phyloP scores from a whole-genome alignment of 2,329 filamentous ascomycete species.

The Cordyceps tenuipes region DNA sequence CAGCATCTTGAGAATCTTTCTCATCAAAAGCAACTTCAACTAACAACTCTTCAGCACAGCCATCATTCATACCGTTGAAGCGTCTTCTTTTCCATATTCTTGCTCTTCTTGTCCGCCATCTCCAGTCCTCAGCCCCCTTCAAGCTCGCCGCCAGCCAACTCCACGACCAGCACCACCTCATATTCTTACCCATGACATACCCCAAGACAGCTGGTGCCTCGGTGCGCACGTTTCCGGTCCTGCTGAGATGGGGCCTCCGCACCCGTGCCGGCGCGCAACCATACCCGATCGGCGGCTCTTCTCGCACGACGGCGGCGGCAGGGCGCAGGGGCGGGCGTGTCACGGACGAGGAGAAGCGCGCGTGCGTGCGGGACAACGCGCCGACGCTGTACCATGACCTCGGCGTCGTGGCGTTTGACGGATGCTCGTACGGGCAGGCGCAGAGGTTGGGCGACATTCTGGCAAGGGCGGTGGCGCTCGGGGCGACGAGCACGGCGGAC shows the following conservation, averaged over 20 bases:
- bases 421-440: conserved; percentile 17
- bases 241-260: not conserved
- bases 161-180: not conserved
- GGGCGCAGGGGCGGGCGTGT: not conserved
- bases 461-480: conserved; percentile 14
- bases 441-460: conserved; percentile 19
- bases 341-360: not conserved
- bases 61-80: not conserved
- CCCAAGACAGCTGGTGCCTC: not conserved
- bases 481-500: not conserved
- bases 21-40: too few relatives aligned
- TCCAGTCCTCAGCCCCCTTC: not conserved
- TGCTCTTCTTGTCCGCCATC: not conserved
- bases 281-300: not conserved
- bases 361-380: not conserved
- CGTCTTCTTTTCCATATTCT: too few relatives aligned
- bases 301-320: not conserved
- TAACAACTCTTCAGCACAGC: not conserved
- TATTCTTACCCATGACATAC: not conserved
- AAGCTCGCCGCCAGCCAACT: not conserved
- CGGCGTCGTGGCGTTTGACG: conserved; percentile 24
- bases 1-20: too few relatives aligned
- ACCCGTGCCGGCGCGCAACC: not conserved
- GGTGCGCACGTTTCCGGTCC: not conserved
- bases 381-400: conserved; percentile 23